Percentiles rank a stretch among this genome's conserved stretches.
Evolutionary conservation across 208 protist species (phyloP).

Genomic region (Leishmania lainsoni): DNA sequence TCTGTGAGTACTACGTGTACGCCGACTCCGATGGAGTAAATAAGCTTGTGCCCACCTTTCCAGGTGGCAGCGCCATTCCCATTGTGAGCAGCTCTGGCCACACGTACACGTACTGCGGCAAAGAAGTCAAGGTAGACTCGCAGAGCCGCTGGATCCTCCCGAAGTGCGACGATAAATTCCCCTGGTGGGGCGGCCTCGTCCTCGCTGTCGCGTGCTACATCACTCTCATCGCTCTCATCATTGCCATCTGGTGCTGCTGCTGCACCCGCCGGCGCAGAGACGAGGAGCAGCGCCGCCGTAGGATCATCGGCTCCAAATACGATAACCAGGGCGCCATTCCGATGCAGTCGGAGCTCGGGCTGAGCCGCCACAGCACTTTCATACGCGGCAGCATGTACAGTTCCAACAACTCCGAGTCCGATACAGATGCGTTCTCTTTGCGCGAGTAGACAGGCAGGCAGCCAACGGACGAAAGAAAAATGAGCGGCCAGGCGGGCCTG

Average conservation of each 20-base stretch:
- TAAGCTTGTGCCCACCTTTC: slow-evolving; percentile 43
- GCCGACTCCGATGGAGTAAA: slow-evolving; percentile 39
- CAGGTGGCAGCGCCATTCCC: slow-evolving; percentile 41
- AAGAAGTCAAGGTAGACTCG: slow-evolving; percentile 27
- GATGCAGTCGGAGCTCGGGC: slow-evolving; percentile 51
- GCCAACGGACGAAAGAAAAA: too few relatives aligned
- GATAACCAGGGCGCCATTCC: slow-evolving; percentile 47
- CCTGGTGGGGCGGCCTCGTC: slow-evolving; percentile 62
- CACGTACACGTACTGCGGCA: slow-evolving; percentile 41
- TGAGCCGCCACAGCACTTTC: slow-evolving; percentile 36
- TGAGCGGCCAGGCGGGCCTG: too few relatives aligned
- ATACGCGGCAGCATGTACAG: not conserved
- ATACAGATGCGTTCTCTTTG: not conserved
- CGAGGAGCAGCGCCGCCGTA: slow-evolving; percentile 32
- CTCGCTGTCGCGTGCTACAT: slow-evolving; percentile 41
- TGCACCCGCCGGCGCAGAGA: slow-evolving; percentile 24
- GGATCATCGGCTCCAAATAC: slow-evolving; percentile 13
- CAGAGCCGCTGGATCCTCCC: slow-evolving; percentile 34
- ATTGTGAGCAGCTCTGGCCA: slow-evolving; percentile 10
- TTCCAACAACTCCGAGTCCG: not conserved
- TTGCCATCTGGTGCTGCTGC: slow-evolving; percentile 57
- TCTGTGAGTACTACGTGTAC: slow-evolving; percentile 68
- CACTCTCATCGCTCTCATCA: slow-evolving; percentile 48
- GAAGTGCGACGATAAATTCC: slow-evolving; percentile 36
- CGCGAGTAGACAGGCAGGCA: not conserved